Percentiles rank a stretch among this genome's conserved stretches.
These are phyloP conservation scores for Diaporthe citriasiana DNA, from an alignment of 2,329 filamentous ascomycete genomes.

Conservation along the genomic window DNA sequence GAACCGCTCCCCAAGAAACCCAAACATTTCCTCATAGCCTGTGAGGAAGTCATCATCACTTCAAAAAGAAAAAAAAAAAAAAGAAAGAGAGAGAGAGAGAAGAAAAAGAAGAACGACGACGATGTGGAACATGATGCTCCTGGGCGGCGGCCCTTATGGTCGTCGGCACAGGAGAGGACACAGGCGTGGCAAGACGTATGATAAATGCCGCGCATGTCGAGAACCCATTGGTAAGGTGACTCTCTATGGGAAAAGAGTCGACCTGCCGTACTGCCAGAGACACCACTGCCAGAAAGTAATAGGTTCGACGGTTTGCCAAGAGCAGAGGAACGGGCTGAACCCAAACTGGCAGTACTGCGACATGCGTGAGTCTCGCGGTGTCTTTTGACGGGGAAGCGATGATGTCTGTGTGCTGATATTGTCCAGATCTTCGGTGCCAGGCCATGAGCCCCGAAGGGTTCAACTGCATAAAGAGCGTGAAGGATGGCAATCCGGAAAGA, in stretches of 20 bases:
- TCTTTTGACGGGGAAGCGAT: background rate
- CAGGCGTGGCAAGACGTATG: slow-evolving; percentile 15
- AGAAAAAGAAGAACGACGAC: background rate
- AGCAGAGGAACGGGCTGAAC: slow-evolving; percentile 38
- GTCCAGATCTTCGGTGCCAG: slow-evolving; percentile 38
- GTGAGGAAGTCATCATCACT: background rate
- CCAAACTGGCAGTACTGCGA: slow-evolving; percentile 37
- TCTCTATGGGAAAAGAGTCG: slow-evolving; percentile 27
- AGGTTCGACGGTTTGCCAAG: slow-evolving; percentile 32
- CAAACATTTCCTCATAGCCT: background rate
- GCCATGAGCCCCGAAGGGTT: slow-evolving; percentile 41
- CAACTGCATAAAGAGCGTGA: slow-evolving; percentile 45
- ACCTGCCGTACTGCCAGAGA: slow-evolving; percentile 39
- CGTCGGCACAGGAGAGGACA: slow-evolving; percentile 4
- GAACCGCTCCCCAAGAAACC: background rate
- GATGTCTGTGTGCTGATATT: background rate
- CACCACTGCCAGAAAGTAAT: slow-evolving; percentile 36
- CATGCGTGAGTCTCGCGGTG: slow-evolving; percentile 24
- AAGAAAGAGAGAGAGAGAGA: too few species aligned
- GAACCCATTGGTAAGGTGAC: slow-evolving; percentile 33
- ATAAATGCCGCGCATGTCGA: slow-evolving; percentile 35
- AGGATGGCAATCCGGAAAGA: slow-evolving; percentile 44
- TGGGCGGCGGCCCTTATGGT: slow-evolving; percentile 12
- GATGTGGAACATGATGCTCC: slow-evolving; percentile 42
- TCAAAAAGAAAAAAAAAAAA: too few species aligned